Evolutionary conservation across 768 basidiomycete genomes (phyloP).

Genomic region (Plicaturopsis crispa): DNA sequence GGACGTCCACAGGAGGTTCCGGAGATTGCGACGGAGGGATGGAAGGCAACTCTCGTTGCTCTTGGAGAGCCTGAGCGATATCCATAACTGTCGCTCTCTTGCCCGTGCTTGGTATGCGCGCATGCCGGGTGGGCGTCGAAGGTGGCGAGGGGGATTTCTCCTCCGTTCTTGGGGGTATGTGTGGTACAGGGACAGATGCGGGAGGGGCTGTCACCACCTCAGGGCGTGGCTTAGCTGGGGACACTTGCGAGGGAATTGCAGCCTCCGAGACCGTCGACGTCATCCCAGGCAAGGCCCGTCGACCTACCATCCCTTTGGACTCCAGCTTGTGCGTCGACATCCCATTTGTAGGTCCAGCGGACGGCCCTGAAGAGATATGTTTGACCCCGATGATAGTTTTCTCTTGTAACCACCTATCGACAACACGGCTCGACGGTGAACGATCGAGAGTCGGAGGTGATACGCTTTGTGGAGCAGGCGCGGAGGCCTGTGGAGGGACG

Average conservation of each 20-base stretch:
- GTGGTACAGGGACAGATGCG: slow-evolving; percentile 1
- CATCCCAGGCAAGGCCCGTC: slow-evolving; percentile 36
- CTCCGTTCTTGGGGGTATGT: no score
- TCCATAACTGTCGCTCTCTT: slow-evolving; percentile 73
- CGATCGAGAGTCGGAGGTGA: neutral
- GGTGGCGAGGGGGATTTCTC: slow-evolving; percentile 1
- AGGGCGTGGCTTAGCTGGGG: slow-evolving; percentile 1
- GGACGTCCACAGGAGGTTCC: slow-evolving; percentile 9
- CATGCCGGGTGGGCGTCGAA: slow-evolving; percentile 28
- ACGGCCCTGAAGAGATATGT: slow-evolving; percentile 8
- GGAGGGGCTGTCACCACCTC: neutral
- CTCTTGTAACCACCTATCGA: slow-evolving; percentile 25
- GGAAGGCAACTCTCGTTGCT: slow-evolving; percentile 16
- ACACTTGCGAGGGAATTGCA: neutral
- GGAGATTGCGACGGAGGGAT: slow-evolving; percentile 7
- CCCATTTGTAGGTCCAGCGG: no score
- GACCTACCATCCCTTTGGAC: slow-evolving; percentile 24
- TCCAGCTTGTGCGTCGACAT: no score
- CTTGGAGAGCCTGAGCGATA: slow-evolving; percentile 54
- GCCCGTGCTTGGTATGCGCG: slow-evolving; percentile 61
- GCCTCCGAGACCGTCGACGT: slow-evolving; percentile 10
- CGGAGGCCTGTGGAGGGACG: slow-evolving; percentile 6
- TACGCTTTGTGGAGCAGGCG: neutral
- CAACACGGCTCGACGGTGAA: slow-evolving; percentile 7
- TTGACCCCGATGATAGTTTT: slow-evolving; percentile 24